Base-by-base conservation (phyloP, 176 grass and related monocot species). In the Secale cereale region DNA sequence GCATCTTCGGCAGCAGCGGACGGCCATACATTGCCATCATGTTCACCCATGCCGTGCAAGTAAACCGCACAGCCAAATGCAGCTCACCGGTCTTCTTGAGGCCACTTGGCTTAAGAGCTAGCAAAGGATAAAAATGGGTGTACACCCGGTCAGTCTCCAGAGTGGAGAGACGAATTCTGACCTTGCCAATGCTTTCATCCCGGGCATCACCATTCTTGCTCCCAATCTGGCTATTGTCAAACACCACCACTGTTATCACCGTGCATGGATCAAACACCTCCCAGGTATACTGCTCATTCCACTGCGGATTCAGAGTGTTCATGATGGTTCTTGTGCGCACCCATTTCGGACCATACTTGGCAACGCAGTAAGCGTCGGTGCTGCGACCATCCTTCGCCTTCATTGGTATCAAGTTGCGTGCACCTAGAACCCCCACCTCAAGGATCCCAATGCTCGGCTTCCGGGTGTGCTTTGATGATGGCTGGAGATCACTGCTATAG, bases 261-360 rank as follows among this genome's bases (percentile, higher is more conserved):
- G 96, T 98, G 83, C 93, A 98, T 2, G 95, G 95, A 78, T 98
- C 95, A 14, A 93, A 98, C 13, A 98, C 95, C 89, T 98, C 95
- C 95, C 95, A 98, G 2, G 93, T 98, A 77, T 95, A 95, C 79
- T 98, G 95, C 85, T 98, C 95, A 25, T 98, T 93, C 95, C 95
- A 98, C 30, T 95, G 93, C 4, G 95, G 95, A 67, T 88, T 86
- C 46, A 95, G 83, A 2, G 89, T 93, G 77, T 93, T 54, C 28
- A 98, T 61, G 45, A 98, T 88, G 12, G 95, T 98, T 36, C 95
- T 94, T 4, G 95, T 98, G 70, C 93, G 93, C 83, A 95, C 87
- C 95, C 95, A 98, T 48, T 98, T 95, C 0, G 91, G 77, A 6
- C 96, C 96, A 50, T 98, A 98, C 85, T 95, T 98, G 17, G 93